These are phyloP conservation scores for Gentiana dahurica DNA, from an alignment of 257 asterid species.

Conservation along the genomic window DNA sequence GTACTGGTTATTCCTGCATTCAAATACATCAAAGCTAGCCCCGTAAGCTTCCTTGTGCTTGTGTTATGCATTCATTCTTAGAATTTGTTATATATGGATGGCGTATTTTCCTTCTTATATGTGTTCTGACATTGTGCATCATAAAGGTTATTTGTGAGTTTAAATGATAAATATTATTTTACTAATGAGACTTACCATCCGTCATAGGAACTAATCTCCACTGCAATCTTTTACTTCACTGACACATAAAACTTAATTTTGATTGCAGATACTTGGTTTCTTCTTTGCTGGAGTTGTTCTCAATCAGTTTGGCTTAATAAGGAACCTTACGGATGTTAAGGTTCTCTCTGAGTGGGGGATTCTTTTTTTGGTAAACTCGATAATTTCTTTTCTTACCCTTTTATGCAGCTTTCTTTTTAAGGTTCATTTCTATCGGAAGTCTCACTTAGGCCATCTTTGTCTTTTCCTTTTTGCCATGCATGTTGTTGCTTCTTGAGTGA, in stretches of 20 bases:
- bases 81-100: no score
- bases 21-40: slow-evolving; percentile 83
- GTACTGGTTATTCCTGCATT: slow-evolving; percentile 93
- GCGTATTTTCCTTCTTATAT: not conserved
- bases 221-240: no score
- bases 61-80: not conserved
- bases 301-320: slow-evolving; percentile 82
- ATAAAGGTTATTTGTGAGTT: no score
- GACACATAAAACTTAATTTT: not conserved
- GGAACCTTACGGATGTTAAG: slow-evolving; percentile 85
- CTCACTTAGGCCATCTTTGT: no score
- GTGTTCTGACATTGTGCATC: slow-evolving; percentile 3
- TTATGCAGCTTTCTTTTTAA: not conserved
- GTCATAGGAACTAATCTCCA: no score
- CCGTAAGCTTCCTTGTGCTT: slow-evolving; percentile 45
- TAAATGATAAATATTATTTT: slow-evolving; percentile 4
- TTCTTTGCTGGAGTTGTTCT: slow-evolving; percentile 98
- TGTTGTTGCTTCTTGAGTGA: not conserved
- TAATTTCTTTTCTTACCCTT: not conserved
- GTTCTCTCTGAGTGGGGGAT: slow-evolving; percentile 99
- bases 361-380: slow-evolving; percentile 77
- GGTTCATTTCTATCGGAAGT: no score
- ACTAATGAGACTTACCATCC: no score
- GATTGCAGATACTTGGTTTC: slow-evolving; percentile 94
- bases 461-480: no score